These are phyloP conservation scores for Lipomyces oligophaga DNA, from an alignment of 805 yeast species.

Conservation along the genomic window DNA sequence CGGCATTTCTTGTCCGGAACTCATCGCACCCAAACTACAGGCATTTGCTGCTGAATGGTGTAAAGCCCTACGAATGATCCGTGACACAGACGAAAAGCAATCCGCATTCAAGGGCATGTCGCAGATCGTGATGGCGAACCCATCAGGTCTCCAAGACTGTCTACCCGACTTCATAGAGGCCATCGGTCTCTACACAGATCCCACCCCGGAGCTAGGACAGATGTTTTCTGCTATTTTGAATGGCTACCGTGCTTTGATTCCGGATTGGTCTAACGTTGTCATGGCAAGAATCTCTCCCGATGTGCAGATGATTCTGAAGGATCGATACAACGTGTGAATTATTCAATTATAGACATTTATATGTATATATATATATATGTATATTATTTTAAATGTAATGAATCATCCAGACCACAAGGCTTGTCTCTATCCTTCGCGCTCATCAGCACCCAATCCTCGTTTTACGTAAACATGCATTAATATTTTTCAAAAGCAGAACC, in stretches of 20 bases:
- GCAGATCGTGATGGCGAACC: slow-evolving; percentile 60
- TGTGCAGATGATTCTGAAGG: slow-evolving; percentile 20
- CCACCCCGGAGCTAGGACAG: slow-evolving; percentile 33
- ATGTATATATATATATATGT: background rate
- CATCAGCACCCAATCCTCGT: too few relatives aligned
- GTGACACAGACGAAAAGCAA: slow-evolving; percentile 84
- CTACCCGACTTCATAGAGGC: slow-evolving; percentile 56
- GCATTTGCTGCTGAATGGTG: slow-evolving; percentile 69
- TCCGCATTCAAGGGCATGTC: slow-evolving; percentile 83
- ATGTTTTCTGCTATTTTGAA: slow-evolving; percentile 32
- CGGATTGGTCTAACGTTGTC: slow-evolving; percentile 32
- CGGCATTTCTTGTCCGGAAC: slow-evolving; percentile 60
- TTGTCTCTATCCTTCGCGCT: too few relatives aligned
- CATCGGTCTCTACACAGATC: slow-evolving; percentile 43
- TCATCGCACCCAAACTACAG: slow-evolving; percentile 55
- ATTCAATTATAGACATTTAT: background rate
- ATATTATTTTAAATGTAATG: background rate
- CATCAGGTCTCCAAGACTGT: slow-evolving; percentile 54
- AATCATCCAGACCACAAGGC: too few relatives aligned
- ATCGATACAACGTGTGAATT: slow-evolving; percentile 14
- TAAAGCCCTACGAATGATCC: slow-evolving; percentile 57
- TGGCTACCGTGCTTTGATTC: slow-evolving; percentile 33
- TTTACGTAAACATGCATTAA: too few relatives aligned
- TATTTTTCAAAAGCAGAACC: too few relatives aligned
- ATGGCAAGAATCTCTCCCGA: slow-evolving; percentile 30